Conservation (phyloP, 2,329 filamentous ascomycete species). For the Colletotrichum ledebouriae region DNA sequence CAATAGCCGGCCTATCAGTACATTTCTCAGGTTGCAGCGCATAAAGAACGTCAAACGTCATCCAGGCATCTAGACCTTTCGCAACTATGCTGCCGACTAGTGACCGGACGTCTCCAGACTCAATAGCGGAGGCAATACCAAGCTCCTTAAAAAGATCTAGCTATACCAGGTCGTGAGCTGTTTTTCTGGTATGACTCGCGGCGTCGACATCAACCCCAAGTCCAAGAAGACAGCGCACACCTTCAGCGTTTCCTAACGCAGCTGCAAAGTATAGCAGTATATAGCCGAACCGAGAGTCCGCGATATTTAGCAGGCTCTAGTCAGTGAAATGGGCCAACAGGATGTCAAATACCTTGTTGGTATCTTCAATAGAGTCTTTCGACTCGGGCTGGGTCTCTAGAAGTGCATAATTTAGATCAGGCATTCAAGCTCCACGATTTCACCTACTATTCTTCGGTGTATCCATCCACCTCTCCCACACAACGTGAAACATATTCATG, state of each 20-base stretch:
- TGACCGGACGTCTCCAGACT: background rate
- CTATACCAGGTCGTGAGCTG: background rate
- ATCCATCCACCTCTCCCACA: background rate
- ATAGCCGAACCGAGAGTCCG: background rate
- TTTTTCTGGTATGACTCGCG: background rate
- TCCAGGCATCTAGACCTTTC: background rate
- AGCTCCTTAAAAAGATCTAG: accelerated
- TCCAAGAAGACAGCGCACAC: background rate
- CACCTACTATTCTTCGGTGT: background rate
- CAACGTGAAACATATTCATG: background rate
- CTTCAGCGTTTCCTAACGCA: background rate
- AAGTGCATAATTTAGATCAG: background rate
- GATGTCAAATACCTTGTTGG: background rate
- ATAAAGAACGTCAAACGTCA: background rate
- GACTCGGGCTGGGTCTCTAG: background rate
- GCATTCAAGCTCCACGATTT: background rate
- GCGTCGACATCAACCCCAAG: background rate
- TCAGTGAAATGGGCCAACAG: background rate
- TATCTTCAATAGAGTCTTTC: background rate
- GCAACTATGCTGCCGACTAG: background rate
- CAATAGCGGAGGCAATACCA: background rate
- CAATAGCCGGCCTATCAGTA: background rate
- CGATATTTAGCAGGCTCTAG: background rate
- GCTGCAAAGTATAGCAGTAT: background rate
- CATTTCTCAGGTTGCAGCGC: background rate